A percentile compares a stretch with the other conserved stretches of the same genome.
These are phyloP conservation scores for Diaporthe velutina DNA, from an alignment of 2,329 filamentous ascomycete genomes.

Conservation along the genomic window DNA sequence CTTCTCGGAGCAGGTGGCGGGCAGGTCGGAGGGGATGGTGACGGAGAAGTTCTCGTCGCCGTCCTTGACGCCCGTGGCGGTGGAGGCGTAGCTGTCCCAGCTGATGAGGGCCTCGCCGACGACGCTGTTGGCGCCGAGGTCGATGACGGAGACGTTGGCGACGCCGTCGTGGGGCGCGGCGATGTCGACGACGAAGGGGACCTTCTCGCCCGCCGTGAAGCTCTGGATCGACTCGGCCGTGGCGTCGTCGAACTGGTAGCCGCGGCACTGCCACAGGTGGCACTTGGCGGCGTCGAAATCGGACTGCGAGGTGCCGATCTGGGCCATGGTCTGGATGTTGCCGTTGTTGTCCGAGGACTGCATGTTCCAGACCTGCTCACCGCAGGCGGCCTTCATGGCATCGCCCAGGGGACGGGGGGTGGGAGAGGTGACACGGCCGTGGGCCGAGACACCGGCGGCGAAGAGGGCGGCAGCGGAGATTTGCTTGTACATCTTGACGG, in stretches of 20 bases:
- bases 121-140: constrained; percentile 60
- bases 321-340: constrained; percentile 68
- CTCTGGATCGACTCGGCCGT: constrained; percentile 60
- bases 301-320: constrained; percentile 58
- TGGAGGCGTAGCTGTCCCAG: constrained; percentile 65
- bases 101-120: constrained; percentile 61
- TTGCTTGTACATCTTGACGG: constrained; percentile 41
- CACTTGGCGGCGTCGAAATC: constrained; percentile 63
- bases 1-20: constrained; percentile 56
- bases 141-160: constrained; percentile 68
- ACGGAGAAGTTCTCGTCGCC: constrained; percentile 64
- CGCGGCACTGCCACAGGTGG: constrained; percentile 69
- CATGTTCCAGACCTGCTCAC: constrained; percentile 66
- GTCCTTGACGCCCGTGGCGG: constrained; percentile 53
- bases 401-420: constrained; percentile 61
- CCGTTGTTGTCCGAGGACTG: constrained; percentile 66
- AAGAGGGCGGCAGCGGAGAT: constrained; percentile 48
- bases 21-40: constrained; percentile 64
- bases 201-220: constrained; percentile 62
- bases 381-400: constrained; percentile 65
- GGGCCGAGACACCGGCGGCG: constrained; percentile 60
- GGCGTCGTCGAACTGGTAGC: constrained; percentile 69
- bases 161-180: constrained; percentile 65
- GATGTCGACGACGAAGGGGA: constrained; percentile 59
- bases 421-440: constrained; percentile 65